Evolutionary conservation across 2,329 filamentous ascomycete species (phyloP).

Genomic region (Neonectria coccinea): DNA sequence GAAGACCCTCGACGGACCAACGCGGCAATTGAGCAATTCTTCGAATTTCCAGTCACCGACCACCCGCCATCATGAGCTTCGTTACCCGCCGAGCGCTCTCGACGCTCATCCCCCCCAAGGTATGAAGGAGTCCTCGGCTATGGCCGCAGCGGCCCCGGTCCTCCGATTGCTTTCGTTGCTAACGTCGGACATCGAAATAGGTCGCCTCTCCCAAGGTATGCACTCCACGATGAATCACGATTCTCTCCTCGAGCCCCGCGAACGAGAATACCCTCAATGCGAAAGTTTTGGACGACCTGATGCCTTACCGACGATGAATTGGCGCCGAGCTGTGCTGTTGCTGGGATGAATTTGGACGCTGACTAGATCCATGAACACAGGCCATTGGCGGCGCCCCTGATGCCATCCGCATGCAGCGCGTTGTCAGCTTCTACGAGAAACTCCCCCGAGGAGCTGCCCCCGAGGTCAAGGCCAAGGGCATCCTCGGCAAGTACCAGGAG

Average conservation of each 20-base stretch:
- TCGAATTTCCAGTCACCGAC: slow-evolving; percentile 39
- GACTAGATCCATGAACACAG: slow-evolving; percentile 62
- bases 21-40: slow-evolving; percentile 43
- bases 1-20: slow-evolving; percentile 49
- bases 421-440: slow-evolving; percentile 99
- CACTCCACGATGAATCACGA: slow-evolving; percentile 50
- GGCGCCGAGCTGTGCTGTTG: slow-evolving; percentile 13
- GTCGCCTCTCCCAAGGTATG: slow-evolving; percentile 86
- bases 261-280: slow-evolving; percentile 32
- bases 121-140: slow-evolving; percentile 58
- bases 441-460: slow-evolving; percentile 93
- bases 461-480: slow-evolving; percentile 81
- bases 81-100: slow-evolving; percentile 91
- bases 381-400: slow-evolving; percentile 94
- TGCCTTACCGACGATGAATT: slow-evolving; percentile 29
- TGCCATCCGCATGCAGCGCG: slow-evolving; percentile 96
- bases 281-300: slow-evolving; percentile 23
- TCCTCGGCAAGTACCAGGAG: slow-evolving; percentile 88
- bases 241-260: slow-evolving; percentile 16
- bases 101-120: slow-evolving; percentile 99
- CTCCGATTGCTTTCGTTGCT: slow-evolving; percentile 53
- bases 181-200: slow-evolving; percentile 58
- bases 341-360: slow-evolving; percentile 46
- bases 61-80: slow-evolving; percentile 84
- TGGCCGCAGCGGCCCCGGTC: slow-evolving; percentile 41